These are phyloP conservation scores for Fusarium chuoi DNA, from an alignment of 2,329 filamentous ascomycete genomes.

Conservation along the genomic window DNA sequence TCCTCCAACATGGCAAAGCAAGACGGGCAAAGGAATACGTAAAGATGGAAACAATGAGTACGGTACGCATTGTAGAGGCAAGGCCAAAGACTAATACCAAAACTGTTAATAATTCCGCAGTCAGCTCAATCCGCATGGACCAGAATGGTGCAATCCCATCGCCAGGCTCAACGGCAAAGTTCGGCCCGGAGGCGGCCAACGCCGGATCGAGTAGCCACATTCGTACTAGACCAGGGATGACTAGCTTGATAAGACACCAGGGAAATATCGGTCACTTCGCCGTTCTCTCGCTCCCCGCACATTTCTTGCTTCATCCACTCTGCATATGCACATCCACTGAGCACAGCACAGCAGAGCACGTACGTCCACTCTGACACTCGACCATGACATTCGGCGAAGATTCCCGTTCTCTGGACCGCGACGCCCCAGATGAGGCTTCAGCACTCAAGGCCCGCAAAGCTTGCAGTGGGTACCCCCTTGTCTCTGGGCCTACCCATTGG, in stretches of 20 bases:
- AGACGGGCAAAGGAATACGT: neutral
- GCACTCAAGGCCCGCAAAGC: conserved; percentile 18
- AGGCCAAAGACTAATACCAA: conserved; percentile 11
- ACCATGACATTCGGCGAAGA: conserved; percentile 14
- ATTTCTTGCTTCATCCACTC: conserved; percentile 12
- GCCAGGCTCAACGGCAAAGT: neutral
- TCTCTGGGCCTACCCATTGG: neutral
- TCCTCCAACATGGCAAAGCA: neutral
- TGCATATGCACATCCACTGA: conserved; percentile 3
- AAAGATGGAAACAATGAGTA: neutral
- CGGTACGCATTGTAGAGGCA: neutral
- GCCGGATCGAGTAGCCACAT: neutral
- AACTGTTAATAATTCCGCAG: neutral
- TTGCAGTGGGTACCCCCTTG: conserved; percentile 1
- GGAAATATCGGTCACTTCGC: conserved; percentile 23
- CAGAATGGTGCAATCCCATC: neutral
- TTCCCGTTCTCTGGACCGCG: conserved; percentile 8
- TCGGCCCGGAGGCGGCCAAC: conserved; percentile 10
- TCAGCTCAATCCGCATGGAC: neutral
- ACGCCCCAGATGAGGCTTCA: neutral
- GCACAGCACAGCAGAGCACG: neutral
- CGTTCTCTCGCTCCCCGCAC: conserved; percentile 1
- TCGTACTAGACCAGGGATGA: neutral
- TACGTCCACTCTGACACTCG: neutral
- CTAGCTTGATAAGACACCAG: neutral